These are phyloP conservation scores for Coriolopsis trogii DNA, from an alignment of 1,284 basidiomycete genomes.

Conservation along the genomic window DNA sequence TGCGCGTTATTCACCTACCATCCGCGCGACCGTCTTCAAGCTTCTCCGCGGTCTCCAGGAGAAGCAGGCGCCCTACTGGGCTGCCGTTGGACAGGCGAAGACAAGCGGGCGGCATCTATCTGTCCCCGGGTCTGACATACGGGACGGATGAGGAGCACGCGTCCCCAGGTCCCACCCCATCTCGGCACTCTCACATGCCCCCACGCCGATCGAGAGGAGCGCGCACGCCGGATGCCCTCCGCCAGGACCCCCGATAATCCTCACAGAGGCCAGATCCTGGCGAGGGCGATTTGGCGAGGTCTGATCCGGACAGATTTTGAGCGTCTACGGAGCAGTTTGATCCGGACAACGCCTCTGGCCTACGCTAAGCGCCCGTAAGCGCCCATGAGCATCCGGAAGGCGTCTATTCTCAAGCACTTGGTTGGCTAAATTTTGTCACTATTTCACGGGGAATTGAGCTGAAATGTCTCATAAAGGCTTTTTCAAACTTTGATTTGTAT, in stretches of 20 bases:
- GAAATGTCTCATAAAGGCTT: too few species aligned
- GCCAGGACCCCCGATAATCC: background rate
- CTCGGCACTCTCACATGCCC: background rate
- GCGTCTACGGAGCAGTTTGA: conserved; percentile 1
- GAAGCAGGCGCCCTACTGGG: conserved; percentile 75
- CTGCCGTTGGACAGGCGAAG: conserved; percentile 14
- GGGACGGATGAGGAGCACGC: conserved; percentile 6
- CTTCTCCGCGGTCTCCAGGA: conserved; percentile 83
- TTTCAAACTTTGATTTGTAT: too few species aligned
- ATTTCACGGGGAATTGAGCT: too few species aligned
- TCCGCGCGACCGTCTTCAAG: conserved; percentile 79
- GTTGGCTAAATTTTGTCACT: too few species aligned
- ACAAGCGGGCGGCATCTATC: conserved; percentile 6
- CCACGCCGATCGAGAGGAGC: background rate
- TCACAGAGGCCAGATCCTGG: too few species aligned
- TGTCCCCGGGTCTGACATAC: conserved; percentile 1
- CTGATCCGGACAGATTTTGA: too few species aligned
- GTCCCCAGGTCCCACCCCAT: background rate
- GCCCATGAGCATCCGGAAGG: too few species aligned
- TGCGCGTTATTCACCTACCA: conserved; percentile 76
- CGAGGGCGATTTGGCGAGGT: too few species aligned
- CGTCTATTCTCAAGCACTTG: too few species aligned
- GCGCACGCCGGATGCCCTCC: background rate
- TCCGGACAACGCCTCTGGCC: background rate
- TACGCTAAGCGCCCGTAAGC: too few species aligned